Evolutionary conservation across 345 rosid genomes (phyloP), one percentile per base, ranked within the genome.

Genomic region (Citrus inodora): DNA sequence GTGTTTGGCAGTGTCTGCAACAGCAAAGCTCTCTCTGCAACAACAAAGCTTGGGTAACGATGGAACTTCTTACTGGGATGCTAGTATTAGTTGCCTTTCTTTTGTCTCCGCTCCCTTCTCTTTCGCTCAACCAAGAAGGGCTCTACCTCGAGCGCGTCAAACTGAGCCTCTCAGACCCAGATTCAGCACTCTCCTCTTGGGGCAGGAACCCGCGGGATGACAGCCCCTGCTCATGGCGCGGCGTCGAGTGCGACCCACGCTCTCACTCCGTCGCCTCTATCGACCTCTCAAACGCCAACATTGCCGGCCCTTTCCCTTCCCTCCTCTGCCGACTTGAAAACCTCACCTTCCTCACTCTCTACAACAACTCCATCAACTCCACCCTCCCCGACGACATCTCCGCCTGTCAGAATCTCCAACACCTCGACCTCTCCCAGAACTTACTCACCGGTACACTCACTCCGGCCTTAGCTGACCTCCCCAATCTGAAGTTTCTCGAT

Each of bases 361-460:
- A 5, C 85, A 85, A 92, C 82, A 93, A 94, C 93, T 79, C 83
- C 72, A 86, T 97, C 83, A 82, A 86, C 87, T 82, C 87, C 24
- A 79, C 90, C 16, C 91, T 97, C 79, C 95, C 98, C 3, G 69
- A 78, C 6, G 90, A 89, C 46, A 85, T 97, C 81, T 82, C 92
- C 75, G 21, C 88, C 59, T 97, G 99, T 66, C 82, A 33, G 2
- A 77, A 53, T 75, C 97, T 97, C 67, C 42, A 75, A 11, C 89
- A 83, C 78, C 98, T 97, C 28, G 98, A 93, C 81, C 96, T 97
- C 48, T 38, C 96, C 35, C 91, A 90, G 82, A 97, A 97, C 77
- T 87, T 90, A 25, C 90, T 97, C 71, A 87, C 94, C 40, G 98
- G 99, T 2, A 37, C 86, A 5, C 90, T 97, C 17, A 91, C 98